Percentiles rank a stretch among this genome's conserved stretches.
phyloP scores from a whole-genome alignment of 768 basidiomycete species.

The Termitomyces bulborhizus region DNA sequence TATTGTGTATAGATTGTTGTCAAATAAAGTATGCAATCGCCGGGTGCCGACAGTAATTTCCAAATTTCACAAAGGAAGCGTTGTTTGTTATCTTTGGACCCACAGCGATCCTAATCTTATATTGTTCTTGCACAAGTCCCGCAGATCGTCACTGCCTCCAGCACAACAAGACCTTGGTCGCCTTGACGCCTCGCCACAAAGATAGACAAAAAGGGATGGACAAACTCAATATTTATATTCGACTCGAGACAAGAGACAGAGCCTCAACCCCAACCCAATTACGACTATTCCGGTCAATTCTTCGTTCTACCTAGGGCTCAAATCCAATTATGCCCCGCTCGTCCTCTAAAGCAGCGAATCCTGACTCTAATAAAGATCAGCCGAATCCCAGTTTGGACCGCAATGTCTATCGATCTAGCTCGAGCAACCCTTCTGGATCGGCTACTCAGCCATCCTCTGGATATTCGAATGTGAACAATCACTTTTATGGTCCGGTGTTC shows the following conservation, averaged over 20 bases:
- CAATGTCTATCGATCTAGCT: background rate
- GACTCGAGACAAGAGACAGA: background rate
- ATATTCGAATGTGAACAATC: background rate
- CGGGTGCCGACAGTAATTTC: background rate
- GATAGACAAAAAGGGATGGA: slow-evolving; percentile 1
- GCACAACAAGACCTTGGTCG: background rate
- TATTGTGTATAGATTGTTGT: background rate
- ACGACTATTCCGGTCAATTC: background rate
- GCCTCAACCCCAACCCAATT: too few relatives aligned
- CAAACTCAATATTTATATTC: background rate
- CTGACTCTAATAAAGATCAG: background rate
- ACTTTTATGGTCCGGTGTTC: slow-evolving; percentile 1
- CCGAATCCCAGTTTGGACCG: background rate
- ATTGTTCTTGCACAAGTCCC: background rate
- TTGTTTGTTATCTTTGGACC: background rate
- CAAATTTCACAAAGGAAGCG: background rate
- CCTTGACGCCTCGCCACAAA: slow-evolving; percentile 1
- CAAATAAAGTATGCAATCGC: background rate
- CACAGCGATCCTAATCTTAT: background rate
- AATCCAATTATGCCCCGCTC: background rate
- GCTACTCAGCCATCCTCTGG: background rate
- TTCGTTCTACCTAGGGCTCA: too few relatives aligned
- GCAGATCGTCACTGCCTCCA: background rate
- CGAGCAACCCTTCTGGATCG: background rate
- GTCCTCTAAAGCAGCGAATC: background rate